phyloP scores from a whole-genome alignment of 306 rosid species.

The Myrica gale region DNA sequence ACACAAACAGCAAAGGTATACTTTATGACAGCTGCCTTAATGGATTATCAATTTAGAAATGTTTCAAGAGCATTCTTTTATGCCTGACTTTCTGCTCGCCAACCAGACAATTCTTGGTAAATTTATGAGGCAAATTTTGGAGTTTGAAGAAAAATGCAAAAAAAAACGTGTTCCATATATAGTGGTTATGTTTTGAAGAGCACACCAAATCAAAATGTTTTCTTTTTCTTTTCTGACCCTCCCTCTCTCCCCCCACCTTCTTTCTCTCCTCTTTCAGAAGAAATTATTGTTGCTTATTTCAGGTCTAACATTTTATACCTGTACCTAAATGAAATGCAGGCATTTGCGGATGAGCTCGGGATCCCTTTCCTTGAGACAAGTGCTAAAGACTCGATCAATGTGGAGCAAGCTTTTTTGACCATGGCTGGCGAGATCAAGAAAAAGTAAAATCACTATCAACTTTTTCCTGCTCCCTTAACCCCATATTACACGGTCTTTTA shows the following conservation, averaged over 20 bases:
- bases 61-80: neutral
- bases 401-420: constrained; percentile 97
- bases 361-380: constrained; percentile 98
- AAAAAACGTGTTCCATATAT: neutral
- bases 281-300: neutral
- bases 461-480: constrained; percentile 30
- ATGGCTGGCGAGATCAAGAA: constrained; percentile 95
- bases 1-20: constrained; percentile 81
- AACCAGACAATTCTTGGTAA: neutral
- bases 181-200: neutral
- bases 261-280: neutral
- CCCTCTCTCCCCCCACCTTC: too few relatives aligned
- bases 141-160: neutral
- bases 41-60: neutral
- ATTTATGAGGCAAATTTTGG: neutral
- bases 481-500: constrained; percentile 13
- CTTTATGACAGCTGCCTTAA: constrained; percentile 1
- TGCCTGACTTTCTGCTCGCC: neutral
- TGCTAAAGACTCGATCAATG: constrained; percentile 94
- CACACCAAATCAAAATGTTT: neutral
- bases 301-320: constrained; percentile 11
- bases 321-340: constrained; percentile 51
- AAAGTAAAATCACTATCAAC: constrained; percentile 48
- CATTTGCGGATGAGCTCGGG: constrained; percentile 90
- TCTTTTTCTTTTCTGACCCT: too few relatives aligned